Base-by-base conservation (phyloP, 331 rosid species). In the Acacia concinna region DNA sequence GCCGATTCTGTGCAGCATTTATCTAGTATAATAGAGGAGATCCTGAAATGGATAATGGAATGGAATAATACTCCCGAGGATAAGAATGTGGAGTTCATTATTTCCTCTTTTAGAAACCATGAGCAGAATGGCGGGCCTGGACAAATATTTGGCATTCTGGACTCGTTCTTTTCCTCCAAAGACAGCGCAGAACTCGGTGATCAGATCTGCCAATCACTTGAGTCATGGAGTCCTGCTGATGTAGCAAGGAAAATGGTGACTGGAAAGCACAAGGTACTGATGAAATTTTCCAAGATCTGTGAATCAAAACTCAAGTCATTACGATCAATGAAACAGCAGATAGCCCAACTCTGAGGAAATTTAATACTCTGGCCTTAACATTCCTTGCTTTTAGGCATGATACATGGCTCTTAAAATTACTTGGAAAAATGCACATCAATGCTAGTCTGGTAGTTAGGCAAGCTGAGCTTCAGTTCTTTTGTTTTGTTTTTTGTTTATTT, bases 111-210 rank as follows among this genome's bases (percentile, higher is more conserved):
- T 38, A 79, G 47, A 51, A 88, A 72, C 28, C 74, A 78, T 59
- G 91, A 78, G 74, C 89, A 81, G 71, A 83, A 72, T 60, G 91
- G 86, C 67, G 96, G 96, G 65, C 97, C 97, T 0, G 99, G 99
- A 51, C 79, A 77, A 78, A 92, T 93, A 64, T 88, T 88, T 68
- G 79, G 60, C 79, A 80, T 78, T 25, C 79, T 96, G 57, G 90
- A 86, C 76, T 81, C 92, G 18, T 84, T 68, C 38, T 64, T 76
- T 54, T 89, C 87, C 60, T 85, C 93, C 72, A 47, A 71, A 68
- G 70, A 83, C 80, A 87, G 80, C 5, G 46, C 20, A 1, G 93
- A 93, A 32, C 67, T 90, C 10, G 96, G 99, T 28, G 92, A 87
- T 60, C 81, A 75, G 11, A 88, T 91, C 67, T 78, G 87, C 56